Percentiles rank a stretch among this genome's conserved stretches.
Evolutionary conservation across 1,284 basidiomycete species (phyloP).

Genomic region (Cutaneotrichosporon sp.): DNA sequence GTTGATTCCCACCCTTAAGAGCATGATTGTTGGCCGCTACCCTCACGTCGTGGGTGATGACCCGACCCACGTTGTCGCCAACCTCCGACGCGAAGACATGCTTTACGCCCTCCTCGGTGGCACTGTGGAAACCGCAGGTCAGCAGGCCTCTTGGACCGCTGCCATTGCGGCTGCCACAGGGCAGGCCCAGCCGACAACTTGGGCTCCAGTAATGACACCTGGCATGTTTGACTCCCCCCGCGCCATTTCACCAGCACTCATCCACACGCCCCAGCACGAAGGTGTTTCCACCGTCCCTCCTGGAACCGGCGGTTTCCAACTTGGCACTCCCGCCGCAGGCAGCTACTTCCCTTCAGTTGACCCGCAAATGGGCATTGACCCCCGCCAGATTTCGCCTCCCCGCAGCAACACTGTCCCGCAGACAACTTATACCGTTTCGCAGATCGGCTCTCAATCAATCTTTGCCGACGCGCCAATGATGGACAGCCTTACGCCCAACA

Average conservation of each 20-base stretch:
- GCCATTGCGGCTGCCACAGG: slow-evolving; percentile 2
- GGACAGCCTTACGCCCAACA: background rate
- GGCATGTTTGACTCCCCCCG: background rate
- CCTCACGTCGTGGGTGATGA: slow-evolving; percentile 31
- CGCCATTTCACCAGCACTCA: background rate
- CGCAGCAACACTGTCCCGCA: background rate
- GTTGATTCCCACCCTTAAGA: slow-evolving; percentile 34
- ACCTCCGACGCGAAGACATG: slow-evolving; percentile 38
- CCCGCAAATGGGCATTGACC: background rate
- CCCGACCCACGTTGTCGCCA: slow-evolving; percentile 7
- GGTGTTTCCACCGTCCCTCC: background rate
- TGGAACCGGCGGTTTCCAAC: background rate
- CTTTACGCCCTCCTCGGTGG: slow-evolving; percentile 41
- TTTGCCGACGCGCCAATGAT: background rate
- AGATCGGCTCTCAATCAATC: background rate
- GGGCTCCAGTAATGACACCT: background rate
- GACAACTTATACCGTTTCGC: background rate
- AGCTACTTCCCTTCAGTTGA: background rate
- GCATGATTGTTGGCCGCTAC: slow-evolving; percentile 31
- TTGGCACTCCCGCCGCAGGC: background rate
- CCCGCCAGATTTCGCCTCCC: background rate
- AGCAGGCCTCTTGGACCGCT: background rate
- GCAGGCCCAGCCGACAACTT: background rate
- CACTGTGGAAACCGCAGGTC: background rate
- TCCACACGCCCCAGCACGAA: background rate